Conservation (phyloP, 805 yeast genomes). For the Ogataea saltuana region DNA sequence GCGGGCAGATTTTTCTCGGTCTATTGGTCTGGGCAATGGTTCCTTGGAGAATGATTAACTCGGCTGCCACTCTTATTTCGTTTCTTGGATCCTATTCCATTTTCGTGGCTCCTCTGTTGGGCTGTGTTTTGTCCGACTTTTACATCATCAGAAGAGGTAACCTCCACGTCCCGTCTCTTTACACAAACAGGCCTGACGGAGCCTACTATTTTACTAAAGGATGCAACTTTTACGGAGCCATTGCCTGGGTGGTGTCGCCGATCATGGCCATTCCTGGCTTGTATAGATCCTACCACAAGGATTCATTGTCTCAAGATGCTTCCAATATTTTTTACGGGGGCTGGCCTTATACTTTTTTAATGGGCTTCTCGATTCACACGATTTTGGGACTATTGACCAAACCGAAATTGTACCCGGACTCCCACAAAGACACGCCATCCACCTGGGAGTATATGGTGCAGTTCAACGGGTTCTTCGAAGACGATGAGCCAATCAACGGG, state of each 20-base stretch:
- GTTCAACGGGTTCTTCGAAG: conserved; percentile 28
- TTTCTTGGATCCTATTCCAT: conserved; percentile 26
- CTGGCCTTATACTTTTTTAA: conserved; percentile 27
- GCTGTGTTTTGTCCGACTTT: conserved; percentile 23
- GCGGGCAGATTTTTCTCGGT: conserved; percentile 25
- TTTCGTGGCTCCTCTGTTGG: conserved; percentile 27
- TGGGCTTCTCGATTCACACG: conserved; percentile 19
- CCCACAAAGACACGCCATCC: conserved; percentile 23
- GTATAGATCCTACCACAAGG: conserved; percentile 29
- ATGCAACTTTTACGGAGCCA: conserved; percentile 19
- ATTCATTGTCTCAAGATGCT: conserved; percentile 17
- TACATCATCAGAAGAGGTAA: conserved; percentile 24
- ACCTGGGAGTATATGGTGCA: conserved; percentile 26
- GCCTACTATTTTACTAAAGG: conserved; percentile 23
- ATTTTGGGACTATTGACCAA: conserved; percentile 18
- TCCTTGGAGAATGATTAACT: conserved; percentile 25
- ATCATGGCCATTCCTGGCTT: conserved; percentile 33
- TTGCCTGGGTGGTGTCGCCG: conserved; percentile 24
- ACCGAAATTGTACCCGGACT: conserved; percentile 24
- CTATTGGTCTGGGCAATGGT: conserved; percentile 27
- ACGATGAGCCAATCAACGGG: conserved; percentile 28
- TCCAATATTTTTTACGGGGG: conserved; percentile 27
- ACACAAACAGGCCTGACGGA: conserved; percentile 18
- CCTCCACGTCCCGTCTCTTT: conserved; percentile 25
- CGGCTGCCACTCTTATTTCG: conserved; percentile 23